These are phyloP conservation scores for Boechera stricta DNA, from an alignment of 345 rosid genomes.

Conservation along the genomic window DNA sequence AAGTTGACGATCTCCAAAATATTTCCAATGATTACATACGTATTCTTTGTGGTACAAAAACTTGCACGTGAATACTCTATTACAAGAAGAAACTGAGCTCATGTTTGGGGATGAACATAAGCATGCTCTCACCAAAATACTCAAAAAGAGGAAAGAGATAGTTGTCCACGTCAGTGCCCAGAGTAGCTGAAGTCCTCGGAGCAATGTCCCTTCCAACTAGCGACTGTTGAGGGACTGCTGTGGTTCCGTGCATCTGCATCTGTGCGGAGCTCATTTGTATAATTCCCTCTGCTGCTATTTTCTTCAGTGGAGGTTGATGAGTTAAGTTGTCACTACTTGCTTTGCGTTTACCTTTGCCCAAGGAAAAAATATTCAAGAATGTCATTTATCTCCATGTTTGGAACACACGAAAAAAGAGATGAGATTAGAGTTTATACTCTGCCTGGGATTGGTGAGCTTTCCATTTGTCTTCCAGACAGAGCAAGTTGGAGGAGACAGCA, in stretches of 20 bases:
- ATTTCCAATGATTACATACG: not conserved
- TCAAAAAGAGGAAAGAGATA: slow-evolving; percentile 63
- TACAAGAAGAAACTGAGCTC: slow-evolving; percentile 73
- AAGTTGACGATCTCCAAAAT: not conserved
- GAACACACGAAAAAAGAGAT: slow-evolving; percentile 1
- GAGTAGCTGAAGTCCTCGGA: slow-evolving; percentile 52
- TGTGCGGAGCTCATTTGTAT: slow-evolving; percentile 65
- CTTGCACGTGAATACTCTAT: slow-evolving; percentile 20
- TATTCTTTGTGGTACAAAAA: slow-evolving; percentile 11
- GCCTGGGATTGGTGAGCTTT: slow-evolving; percentile 44
- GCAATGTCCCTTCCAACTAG: slow-evolving; percentile 46
- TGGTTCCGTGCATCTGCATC: slow-evolving; percentile 55
- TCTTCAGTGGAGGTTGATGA: slow-evolving; percentile 74
- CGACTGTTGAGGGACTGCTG: slow-evolving; percentile 49
- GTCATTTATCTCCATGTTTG: not conserved
- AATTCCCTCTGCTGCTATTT: slow-evolving; percentile 57
- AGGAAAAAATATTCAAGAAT: not conserved
- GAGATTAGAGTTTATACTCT: slow-evolving; percentile 53
- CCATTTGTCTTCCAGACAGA: slow-evolving; percentile 56
- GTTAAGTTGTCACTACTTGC: slow-evolving; percentile 65
- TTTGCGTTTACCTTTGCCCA: slow-evolving; percentile 74
- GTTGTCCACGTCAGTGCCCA: slow-evolving; percentile 59
- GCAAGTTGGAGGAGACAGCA: slow-evolving; percentile 60
- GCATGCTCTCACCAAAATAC: slow-evolving; percentile 73
- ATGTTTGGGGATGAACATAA: slow-evolving; percentile 62